These are phyloP conservation scores for Croton setiger DNA, from an alignment of 441 rosid species.

Conservation along the genomic window DNA sequence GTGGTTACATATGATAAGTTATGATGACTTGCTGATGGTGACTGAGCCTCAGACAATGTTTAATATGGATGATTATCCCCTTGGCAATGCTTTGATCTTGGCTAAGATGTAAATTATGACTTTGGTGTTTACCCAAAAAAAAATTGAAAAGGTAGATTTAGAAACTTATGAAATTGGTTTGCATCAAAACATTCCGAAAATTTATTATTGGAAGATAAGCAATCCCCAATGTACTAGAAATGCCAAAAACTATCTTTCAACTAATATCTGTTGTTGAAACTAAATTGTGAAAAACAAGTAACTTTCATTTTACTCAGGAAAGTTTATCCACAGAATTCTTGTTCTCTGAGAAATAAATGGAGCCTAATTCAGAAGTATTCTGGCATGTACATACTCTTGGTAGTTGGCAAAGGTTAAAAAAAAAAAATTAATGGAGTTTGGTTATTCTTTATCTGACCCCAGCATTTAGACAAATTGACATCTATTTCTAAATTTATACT, in stretches of 20 bases:
- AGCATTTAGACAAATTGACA: background rate
- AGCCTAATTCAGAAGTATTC: background rate
- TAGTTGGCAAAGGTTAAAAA: background rate
- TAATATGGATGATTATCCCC: background rate
- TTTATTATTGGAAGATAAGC: background rate
- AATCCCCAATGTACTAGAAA: background rate
- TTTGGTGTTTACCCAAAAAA: background rate
- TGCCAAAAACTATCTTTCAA: background rate
- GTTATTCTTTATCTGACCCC: background rate
- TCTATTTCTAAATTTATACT: background rate
- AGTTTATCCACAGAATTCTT: background rate
- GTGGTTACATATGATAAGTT: background rate
- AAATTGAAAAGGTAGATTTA: background rate
- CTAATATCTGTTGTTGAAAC: background rate
- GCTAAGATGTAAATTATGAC: background rate
- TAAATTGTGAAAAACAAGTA: background rate
- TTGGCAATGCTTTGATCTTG: background rate
- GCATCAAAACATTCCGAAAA: background rate
- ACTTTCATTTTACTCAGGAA: background rate
- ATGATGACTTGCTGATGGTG: background rate
- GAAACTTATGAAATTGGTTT: background rate
- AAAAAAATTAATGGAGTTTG: background rate
- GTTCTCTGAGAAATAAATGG: background rate
- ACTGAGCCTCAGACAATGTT: background rate
- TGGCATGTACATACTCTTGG: background rate